Conservation (phyloP, 108 stramenopile species). For the Mayamaea pseudoterrestris region DNA sequence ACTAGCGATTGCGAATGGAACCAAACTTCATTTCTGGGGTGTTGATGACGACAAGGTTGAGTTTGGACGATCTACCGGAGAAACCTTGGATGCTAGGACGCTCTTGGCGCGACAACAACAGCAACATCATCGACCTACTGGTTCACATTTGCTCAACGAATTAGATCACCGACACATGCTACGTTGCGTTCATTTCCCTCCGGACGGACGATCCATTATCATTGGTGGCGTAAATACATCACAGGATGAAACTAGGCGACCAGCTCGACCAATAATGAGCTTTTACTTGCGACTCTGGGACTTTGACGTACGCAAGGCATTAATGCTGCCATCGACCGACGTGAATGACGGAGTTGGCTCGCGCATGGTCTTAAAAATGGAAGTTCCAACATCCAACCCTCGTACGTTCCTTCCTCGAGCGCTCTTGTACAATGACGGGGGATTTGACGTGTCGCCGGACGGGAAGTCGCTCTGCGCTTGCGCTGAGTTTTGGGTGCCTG, state of each 20-base stretch:
- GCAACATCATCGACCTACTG: neutral
- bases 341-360: too few relatives aligned
- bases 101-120: conserved; percentile 1
- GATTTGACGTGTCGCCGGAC: conserved; percentile 86
- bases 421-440: conserved; percentile 92
- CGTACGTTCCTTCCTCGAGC: conserved; percentile 72
- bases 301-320: conserved; percentile 47
- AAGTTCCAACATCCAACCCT: conserved; percentile 28
- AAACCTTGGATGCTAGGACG: neutral
- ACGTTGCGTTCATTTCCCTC: conserved; percentile 91
- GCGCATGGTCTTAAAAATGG: too few relatives aligned
- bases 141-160: conserved; percentile 16
- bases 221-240: conserved; percentile 81
- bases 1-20: conserved; percentile 86
- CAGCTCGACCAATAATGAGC: conserved; percentile 27
- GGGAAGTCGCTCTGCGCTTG: conserved; percentile 82
- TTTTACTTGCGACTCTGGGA: conserved; percentile 76
- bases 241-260: conserved; percentile 17
- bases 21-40: conserved; percentile 86
- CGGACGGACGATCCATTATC: conserved; percentile 63
- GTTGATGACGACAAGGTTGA: conserved; percentile 19
- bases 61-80: neutral
- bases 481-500: conserved; percentile 79
- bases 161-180: conserved; percentile 45
- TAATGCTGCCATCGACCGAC: too few relatives aligned